These are phyloP conservation scores for Echria macrotheca DNA, from an alignment of 495 filamentous ascomycete genomes.

Conservation along the genomic window DNA sequence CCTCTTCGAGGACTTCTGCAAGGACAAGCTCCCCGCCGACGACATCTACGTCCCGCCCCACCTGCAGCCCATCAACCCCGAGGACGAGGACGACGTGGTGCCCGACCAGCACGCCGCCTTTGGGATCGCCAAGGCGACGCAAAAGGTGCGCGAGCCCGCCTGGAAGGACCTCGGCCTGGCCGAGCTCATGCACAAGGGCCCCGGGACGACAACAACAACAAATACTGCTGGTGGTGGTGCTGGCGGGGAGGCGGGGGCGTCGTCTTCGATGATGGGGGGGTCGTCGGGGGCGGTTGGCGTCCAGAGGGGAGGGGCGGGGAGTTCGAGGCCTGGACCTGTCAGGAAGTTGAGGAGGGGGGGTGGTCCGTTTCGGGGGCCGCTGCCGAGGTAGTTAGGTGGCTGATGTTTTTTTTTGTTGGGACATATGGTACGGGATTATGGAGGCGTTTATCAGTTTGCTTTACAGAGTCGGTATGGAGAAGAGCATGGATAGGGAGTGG, in stretches of 20 bases:
- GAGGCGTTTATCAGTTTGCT: too few relatives aligned
- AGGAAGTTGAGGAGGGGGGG: not conserved
- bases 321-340: not conserved
- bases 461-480: too few relatives aligned
- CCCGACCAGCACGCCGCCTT: slow-evolving; percentile 97
- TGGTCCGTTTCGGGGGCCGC: not conserved
- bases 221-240: not conserved
- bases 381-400: too few relatives aligned
- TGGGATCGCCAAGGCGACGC: slow-evolving; percentile 83
- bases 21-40: slow-evolving; percentile 59
- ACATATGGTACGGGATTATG: too few relatives aligned
- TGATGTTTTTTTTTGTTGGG: too few relatives aligned
- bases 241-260: slow-evolving; percentile 13
- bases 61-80: slow-evolving; percentile 87
- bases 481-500: too few relatives aligned
- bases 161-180: slow-evolving; percentile 85
- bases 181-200: slow-evolving; percentile 59
- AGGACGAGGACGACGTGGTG: slow-evolving; percentile 97
- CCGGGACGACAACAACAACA: slow-evolving; percentile 11
- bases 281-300: too few relatives aligned
- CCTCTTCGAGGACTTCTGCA: slow-evolving; percentile 84
- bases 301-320: slow-evolving; percentile 33
- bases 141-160: slow-evolving; percentile 60
- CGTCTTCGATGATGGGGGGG: slow-evolving; percentile 12
- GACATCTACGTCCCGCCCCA: slow-evolving; percentile 88